A percentile compares a stretch with the other conserved stretches of the same genome.
Conservation (phyloP, 139 green algal genomes). For the Diplosphaera chodatii region DNA sequence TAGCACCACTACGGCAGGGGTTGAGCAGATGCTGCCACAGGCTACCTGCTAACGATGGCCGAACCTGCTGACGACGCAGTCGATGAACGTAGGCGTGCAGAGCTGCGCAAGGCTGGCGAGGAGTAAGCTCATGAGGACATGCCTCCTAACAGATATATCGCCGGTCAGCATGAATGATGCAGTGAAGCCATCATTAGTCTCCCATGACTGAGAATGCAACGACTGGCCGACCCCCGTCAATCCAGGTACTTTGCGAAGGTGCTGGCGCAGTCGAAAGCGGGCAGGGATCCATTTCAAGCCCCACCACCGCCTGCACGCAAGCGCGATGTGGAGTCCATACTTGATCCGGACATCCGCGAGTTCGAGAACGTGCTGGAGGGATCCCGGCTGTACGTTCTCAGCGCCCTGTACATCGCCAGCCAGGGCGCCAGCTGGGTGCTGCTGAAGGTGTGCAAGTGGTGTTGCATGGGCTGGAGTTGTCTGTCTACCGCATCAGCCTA, state of each 20-base stretch:
- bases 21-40: too few species aligned
- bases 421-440: slow-evolving; percentile 1
- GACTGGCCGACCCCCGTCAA: too few species aligned
- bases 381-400: background rate
- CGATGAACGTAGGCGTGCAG: background rate
- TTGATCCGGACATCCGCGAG: background rate
- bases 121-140: background rate
- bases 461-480: too few species aligned
- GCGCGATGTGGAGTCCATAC: background rate
- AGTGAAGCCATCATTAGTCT: too few species aligned
- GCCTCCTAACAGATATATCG: too few species aligned
- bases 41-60: background rate
- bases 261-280: background rate
- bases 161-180: too few species aligned
- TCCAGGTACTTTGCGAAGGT: background rate
- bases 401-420: background rate
- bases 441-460: background rate
- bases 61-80: background rate
- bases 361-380: background rate
- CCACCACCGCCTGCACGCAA: too few species aligned
- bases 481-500: too few species aligned
- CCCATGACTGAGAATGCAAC: too few species aligned
- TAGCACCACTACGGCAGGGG: too few species aligned
- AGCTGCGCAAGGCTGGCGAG: background rate
- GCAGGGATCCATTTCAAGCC: background rate